Conservation (phyloP, 306 rosid species). For the Vachellia collinsii region DNA sequence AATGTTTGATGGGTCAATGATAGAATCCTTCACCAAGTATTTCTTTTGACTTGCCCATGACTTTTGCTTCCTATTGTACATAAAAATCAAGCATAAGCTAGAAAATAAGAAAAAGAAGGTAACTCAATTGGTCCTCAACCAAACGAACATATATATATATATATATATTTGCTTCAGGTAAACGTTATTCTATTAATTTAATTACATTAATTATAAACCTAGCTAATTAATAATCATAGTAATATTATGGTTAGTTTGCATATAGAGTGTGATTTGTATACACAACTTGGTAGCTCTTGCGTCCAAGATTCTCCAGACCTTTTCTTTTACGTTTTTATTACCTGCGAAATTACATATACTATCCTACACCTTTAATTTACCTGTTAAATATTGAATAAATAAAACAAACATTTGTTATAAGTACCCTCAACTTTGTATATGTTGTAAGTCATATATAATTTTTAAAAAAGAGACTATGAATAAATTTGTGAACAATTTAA, state of each 20-base stretch:
- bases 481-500: too few species aligned
- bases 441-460: background rate
- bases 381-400: background rate
- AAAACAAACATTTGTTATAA: background rate
- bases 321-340: background rate
- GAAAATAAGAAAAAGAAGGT: constrained; percentile 18
- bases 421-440: background rate
- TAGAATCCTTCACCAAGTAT: constrained; percentile 6
- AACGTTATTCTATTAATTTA: constrained; percentile 8
- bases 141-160: background rate
- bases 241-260: background rate
- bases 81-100: background rate
- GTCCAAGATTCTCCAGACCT: constrained; percentile 9
- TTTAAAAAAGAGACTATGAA: background rate
- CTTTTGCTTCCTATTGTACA: constrained; percentile 1
- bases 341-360: too few species aligned
- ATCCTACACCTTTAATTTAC: background rate
- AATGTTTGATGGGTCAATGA: constrained; percentile 15
- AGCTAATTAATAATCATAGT: background rate
- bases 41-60: constrained; percentile 19
- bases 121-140: background rate
- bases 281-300: constrained; percentile 12
- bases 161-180: background rate
- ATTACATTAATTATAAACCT: constrained; percentile 3
- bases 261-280: background rate